phyloP scores from a whole-genome alignment of 2,329 filamentous ascomycete species.

The Gremmenia infestans region DNA sequence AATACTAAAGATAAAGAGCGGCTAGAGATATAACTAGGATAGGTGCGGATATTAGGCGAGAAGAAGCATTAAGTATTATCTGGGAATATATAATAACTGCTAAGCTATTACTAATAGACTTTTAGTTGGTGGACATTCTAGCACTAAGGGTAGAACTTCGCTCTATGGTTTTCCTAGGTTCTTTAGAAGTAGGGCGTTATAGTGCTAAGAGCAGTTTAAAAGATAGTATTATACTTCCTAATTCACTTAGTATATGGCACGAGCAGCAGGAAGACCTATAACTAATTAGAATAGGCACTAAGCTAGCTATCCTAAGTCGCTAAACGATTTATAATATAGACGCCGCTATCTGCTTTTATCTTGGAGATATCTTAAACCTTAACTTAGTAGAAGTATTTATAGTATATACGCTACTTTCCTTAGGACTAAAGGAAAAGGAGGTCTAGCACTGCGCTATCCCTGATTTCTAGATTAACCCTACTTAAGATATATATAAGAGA shows the following conservation, averaged over 20 bases:
- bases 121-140: not conserved
- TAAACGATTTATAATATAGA: too few relatives aligned
- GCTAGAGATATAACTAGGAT: not conserved
- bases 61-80: not conserved
- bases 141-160: not conserved
- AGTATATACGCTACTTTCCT: not conserved
- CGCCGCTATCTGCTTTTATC: too few relatives aligned
- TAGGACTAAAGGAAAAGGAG: not conserved
- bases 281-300: too few relatives aligned
- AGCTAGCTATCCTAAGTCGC: too few relatives aligned
- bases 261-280: too few relatives aligned
- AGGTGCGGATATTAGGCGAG: not conserved
- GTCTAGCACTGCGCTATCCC: not conserved
- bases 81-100: not conserved
- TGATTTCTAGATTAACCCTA: not conserved
- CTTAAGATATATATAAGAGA: not conserved
- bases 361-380: too few relatives aligned
- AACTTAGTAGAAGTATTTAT: not conserved
- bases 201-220: too few relatives aligned
- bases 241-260: too few relatives aligned
- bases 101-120: not conserved
- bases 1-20: not conserved
- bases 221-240: too few relatives aligned
- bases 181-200: not conserved
- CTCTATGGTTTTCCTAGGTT: not conserved